These are phyloP conservation scores for Lobulomyces angularis DNA, from an alignment of 192 early-diverging fungal species.

Conservation along the genomic window DNA sequence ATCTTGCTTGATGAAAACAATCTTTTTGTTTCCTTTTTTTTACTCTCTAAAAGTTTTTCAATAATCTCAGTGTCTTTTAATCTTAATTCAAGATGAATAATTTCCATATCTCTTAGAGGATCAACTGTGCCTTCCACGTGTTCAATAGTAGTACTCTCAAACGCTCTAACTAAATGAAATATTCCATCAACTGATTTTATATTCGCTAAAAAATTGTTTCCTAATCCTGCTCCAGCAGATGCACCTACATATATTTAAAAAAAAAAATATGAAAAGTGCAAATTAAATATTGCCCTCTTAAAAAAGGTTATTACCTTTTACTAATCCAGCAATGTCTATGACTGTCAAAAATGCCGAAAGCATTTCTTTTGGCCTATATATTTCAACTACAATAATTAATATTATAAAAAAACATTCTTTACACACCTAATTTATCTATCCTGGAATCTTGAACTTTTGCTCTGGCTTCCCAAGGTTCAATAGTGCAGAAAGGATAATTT, in stretches of 20 bases:
- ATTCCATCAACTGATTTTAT: conserved; percentile 53
- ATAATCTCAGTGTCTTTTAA: conserved; percentile 85
- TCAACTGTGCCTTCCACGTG: conserved; percentile 59
- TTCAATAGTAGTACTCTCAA: conserved; percentile 85
- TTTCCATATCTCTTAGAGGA: conserved; percentile 83
- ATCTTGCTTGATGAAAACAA: conserved; percentile 66
- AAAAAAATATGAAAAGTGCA: neutral
- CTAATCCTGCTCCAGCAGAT: conserved; percentile 38
- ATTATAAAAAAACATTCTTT: conserved; percentile 54
- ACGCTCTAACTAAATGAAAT: conserved; percentile 53
- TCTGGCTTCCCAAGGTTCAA: conserved; percentile 83
- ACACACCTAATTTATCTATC: conserved; percentile 66
- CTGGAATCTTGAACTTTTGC: conserved; percentile 83
- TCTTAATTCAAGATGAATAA: conserved; percentile 90
- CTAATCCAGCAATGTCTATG: conserved; percentile 95
- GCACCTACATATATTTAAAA: conserved; percentile 16
- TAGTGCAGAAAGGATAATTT: conserved; percentile 98
- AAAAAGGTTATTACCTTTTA: conserved; percentile 56
- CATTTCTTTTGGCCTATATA: conserved; percentile 43
- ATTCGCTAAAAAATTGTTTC: conserved; percentile 92
- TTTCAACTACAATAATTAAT: conserved; percentile 49
- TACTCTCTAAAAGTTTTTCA: conserved; percentile 36
- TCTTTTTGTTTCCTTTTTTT: conserved; percentile 53
- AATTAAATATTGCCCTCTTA: neutral
- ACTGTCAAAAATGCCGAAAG: conserved; percentile 77